Base-by-base conservation (phyloP, 1,139 yeast genomes). In the Yamadazyma mexicana region DNA sequence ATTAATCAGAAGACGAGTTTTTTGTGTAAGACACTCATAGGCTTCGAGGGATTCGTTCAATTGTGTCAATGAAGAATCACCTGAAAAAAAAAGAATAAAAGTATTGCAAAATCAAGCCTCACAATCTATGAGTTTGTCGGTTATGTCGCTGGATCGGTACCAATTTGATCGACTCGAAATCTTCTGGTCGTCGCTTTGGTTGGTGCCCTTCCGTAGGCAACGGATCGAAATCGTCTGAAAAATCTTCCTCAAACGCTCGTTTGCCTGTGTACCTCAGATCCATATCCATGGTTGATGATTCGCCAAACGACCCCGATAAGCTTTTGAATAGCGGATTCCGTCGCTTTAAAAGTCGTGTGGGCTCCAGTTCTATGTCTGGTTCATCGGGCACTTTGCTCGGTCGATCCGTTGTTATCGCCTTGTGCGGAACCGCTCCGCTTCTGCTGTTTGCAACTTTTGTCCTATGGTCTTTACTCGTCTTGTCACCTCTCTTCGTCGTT, bases 71-170 rank as follows among this genome's bases (percentile, higher is more conserved):
- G 31, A 28, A 28, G 31, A 28, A 28, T 3, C 11, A 15, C 10
- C 31, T n/a, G n/a, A n/a, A n/a, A n/a, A n/a, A n/a, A n/a, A 17
- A 12, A n/a, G 12, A 11, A 12, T 20, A 20, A 6, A 6, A 20
- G 5, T 20, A 20, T 8, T 20, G 22, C 22, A 20, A 15, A 11
- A 16, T n/a, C 31, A 28, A 28, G 31, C n/a, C 30, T 16, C 14
- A 28, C 10, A 30, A 11, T n/a, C 16, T 12, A n/a, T 15, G 24
- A 3, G 25, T 18, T 17, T 30, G 24, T 15, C 35, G 27, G n/a
- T 29, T 32, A 24, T 40, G 40, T 35, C 40, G 40, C 20, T 32
- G 39, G 9, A 26, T 29, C 18, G 39, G 39, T 15, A 32, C 23
- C 26, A 39, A 16, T n/a, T 33, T 32, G 18, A 39, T 27, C 12